Evolutionary conservation across 2,329 filamentous ascomycete species (phyloP).

Genomic region (Claviceps sp.): DNA sequence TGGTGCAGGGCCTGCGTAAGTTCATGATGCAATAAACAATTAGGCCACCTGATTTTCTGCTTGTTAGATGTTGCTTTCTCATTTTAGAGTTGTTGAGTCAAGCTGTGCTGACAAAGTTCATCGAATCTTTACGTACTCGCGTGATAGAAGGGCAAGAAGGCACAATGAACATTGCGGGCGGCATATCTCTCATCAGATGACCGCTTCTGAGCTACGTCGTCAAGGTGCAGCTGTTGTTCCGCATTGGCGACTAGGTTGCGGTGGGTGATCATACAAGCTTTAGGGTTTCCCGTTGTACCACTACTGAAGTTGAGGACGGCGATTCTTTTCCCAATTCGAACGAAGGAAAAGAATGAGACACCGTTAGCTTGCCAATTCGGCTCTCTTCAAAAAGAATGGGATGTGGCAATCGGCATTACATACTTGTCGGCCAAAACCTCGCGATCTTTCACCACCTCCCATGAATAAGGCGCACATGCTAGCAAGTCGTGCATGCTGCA

Average conservation of each 20-base stretch:
- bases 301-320: background rate
- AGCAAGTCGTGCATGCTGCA: background rate
- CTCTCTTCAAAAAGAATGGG: background rate
- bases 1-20: background rate
- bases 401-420: background rate
- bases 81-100: no score
- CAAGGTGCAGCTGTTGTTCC: background rate
- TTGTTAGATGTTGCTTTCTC: background rate
- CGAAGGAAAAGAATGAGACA: background rate
- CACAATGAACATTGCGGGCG: background rate
- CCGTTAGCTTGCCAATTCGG: background rate
- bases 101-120: no score
- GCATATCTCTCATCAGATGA: background rate
- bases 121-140: background rate
- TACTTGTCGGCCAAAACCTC: background rate
- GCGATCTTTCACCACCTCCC: background rate
- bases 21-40: background rate
- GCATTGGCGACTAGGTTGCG: background rate
- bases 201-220: background rate
- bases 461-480: background rate
- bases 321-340: background rate
- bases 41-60: background rate
- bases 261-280: background rate
- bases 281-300: background rate
- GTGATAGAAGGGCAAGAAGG: background rate